These are phyloP conservation scores for Aspergillus oerlinghausenensis DNA, from an alignment of 2,329 filamentous ascomycete species.

Conservation along the genomic window DNA sequence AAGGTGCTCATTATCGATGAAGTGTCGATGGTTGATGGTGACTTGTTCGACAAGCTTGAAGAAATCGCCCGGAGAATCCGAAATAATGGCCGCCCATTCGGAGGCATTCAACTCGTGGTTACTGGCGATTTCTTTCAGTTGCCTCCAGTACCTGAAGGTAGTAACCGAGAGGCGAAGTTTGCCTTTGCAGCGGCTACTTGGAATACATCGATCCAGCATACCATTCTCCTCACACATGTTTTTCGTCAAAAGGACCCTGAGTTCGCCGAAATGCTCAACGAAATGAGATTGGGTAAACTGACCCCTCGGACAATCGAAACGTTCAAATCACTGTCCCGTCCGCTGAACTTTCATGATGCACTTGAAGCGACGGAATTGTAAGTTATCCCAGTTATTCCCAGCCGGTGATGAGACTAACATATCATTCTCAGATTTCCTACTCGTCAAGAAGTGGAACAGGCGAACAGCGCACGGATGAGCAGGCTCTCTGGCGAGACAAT, in stretches of 20 bases:
- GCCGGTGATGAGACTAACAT: constrained; percentile 17
- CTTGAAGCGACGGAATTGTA: constrained; percentile 80
- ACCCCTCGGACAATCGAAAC: constrained; percentile 68
- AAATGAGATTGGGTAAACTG: constrained; percentile 88
- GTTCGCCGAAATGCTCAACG: constrained; percentile 93
- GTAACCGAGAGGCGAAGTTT: constrained; percentile 71
- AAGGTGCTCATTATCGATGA: constrained; percentile 90
- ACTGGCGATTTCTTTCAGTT: constrained; percentile 98
- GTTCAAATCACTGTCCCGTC: constrained; percentile 70
- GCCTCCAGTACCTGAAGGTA: constrained; percentile 78
- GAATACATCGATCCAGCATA: constrained; percentile 89
- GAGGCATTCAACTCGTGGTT: constrained; percentile 90
- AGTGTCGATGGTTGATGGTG: constrained; percentile 96
- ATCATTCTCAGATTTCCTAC: constrained; percentile 66
- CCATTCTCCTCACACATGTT: constrained; percentile 89
- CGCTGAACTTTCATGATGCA: constrained; percentile 67
- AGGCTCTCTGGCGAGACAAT: constrained; percentile 64
- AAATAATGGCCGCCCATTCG: constrained; percentile 89
- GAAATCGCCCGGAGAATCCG: constrained; percentile 78
- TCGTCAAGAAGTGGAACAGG: constrained; percentile 78
- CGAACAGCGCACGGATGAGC: constrained; percentile 71
- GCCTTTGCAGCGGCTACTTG: constrained; percentile 90
- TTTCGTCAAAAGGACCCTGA: constrained; percentile 90
- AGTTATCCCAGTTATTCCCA: constrained; percentile 15
- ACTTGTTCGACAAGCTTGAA: constrained; percentile 93